Base-by-base conservation (phyloP, 78 protist genomes). In the Isochrysis galbana region DNA sequence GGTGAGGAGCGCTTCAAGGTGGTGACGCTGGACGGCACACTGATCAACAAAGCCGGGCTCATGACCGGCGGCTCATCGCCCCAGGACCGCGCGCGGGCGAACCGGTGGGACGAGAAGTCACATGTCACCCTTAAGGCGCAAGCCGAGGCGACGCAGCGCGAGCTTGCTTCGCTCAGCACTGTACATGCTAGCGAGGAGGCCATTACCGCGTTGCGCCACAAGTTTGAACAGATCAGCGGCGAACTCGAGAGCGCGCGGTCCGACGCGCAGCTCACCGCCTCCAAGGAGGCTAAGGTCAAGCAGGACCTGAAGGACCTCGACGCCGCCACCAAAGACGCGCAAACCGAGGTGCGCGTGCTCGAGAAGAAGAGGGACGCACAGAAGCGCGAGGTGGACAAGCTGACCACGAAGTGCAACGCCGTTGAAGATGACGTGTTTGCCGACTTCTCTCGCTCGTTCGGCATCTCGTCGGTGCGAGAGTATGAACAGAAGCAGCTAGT, bases 21-120 rank as follows among this genome's bases (percentile, higher is more conserved):
- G 0, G 97, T 98, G 44, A 96, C 99, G 21, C 38, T 97, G 23
- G 97, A 98, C 14, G 99, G 99, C 36, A 91, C 97, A 29, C 61
- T 95, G 51, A 96, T 98, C 54, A 84, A 92, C 51, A 98, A 97
- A 90, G 39, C 90, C 34, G 99, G 99, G 45, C 26, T 96, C 47
- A 97, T 98, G 94, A 92, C 98, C 41, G 99, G 99, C 78, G 99
- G 99, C 42, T 0, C 39, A 4, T 45, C 70, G n/a, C 14, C 0
- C 39, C 14, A 36, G 0, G 92, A 69, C 55, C 10, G 36, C 29
- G 67, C 3, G 48, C 90, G 48, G 78, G 90, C 23, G 45, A 11
- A 14, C 69, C 14, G 45, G 69, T 74, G 93, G 86, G 25, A 90
- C 61, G 61, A 2, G 41, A 54, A 90, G 92, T 54, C 67, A 61